Evolutionary conservation across 805 yeast species (phyloP), one percentile per base, ranked within the genome.

Genomic region (Peterozyma xylosa): DNA sequence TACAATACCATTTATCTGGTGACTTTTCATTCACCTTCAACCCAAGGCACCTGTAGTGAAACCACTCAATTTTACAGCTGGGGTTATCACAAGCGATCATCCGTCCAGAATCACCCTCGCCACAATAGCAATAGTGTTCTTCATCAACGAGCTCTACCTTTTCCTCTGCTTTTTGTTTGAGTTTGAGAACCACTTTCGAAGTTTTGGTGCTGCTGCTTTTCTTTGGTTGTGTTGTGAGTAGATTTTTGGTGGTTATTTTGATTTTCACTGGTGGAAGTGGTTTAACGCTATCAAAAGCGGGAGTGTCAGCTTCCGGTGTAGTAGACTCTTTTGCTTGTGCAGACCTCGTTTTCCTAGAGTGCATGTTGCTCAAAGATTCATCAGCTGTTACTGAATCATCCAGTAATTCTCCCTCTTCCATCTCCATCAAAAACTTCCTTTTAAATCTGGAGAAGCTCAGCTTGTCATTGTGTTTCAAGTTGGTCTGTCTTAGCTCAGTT

Each of bases 1-100:
- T 71, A 59, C 76, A 70, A 50, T 67, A 70, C 76, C 76, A 70
- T 46, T 66, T 71, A 42, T 64, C 71, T 50, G 67, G 67, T 1
- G 73, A 71, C 2, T 74, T 71, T 9, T 68, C 56, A 9, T 72
- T 66, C 41, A 33, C 39, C 11, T 27, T 38, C 41, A 70, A 67
- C 1, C 74, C 74, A 43, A 70, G 74, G 59, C 76, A 77, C 45
- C 70, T 69, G 70, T 79, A 77, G 56, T 77, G 82, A 56, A 77
- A 77, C 82, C 82, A 77, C 54, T 77, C 82, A 50, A 64, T 75
- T 49, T 74, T 69, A 62, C 82, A 77, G 53, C 73, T 75, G 33
- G 76, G 78, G 48, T 76, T 76, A 51, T 76, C 82, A 55, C 99
- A 91, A 0, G 93, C 97, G 51, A 91, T 87, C 99, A 91, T 91